phyloP scores from a whole-genome alignment of 2,329 filamentous ascomycete species.

The Neofusicoccum ribis region DNA sequence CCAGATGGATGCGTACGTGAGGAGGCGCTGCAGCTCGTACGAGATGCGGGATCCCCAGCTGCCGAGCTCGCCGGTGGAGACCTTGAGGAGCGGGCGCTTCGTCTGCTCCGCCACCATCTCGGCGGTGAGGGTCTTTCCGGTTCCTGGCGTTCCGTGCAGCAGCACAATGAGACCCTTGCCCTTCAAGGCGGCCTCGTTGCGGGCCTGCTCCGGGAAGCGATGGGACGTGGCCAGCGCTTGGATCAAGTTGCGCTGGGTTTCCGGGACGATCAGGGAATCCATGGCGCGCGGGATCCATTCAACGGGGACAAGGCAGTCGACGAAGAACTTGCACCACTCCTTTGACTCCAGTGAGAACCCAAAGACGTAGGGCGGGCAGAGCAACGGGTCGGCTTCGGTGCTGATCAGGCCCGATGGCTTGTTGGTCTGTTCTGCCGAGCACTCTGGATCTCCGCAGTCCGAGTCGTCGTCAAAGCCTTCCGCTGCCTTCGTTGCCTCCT shows the following conservation, averaged over 20 bases:
- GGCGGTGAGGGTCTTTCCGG: slow-evolving; percentile 49
- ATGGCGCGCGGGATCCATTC: slow-evolving; percentile 33
- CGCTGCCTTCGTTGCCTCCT: slow-evolving; percentile 21
- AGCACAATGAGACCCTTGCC: slow-evolving; percentile 53
- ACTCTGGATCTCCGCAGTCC: neutral
- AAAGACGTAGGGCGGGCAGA: slow-evolving; percentile 32
- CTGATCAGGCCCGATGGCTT: slow-evolving; percentile 14
- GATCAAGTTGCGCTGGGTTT: slow-evolving; percentile 31
- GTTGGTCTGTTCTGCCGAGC: slow-evolving; percentile 8
- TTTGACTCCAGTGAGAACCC: slow-evolving; percentile 25
- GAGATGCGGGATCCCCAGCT: slow-evolving; percentile 23
- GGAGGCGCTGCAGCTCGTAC: slow-evolving; percentile 20
- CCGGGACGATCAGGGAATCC: slow-evolving; percentile 31
- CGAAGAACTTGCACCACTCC: slow-evolving; percentile 23
- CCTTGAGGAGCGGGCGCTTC: neutral
- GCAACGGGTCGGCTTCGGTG: slow-evolving; percentile 25
- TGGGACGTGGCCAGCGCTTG: slow-evolving; percentile 30
- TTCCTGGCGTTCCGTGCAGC: slow-evolving; percentile 50
- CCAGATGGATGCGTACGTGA: slow-evolving; percentile 9
- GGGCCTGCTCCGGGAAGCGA: slow-evolving; percentile 23
- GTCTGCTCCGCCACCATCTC: slow-evolving; percentile 42
- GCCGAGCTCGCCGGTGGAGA: slow-evolving; percentile 50
- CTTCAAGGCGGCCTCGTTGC: slow-evolving; percentile 48
- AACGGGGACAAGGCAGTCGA: slow-evolving; percentile 30
- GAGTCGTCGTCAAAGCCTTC: neutral